Evolutionary conservation across 257 asterid genomes (phyloP), one percentile per base, ranked within the genome.

Genomic region (Solanum bukasovii): DNA sequence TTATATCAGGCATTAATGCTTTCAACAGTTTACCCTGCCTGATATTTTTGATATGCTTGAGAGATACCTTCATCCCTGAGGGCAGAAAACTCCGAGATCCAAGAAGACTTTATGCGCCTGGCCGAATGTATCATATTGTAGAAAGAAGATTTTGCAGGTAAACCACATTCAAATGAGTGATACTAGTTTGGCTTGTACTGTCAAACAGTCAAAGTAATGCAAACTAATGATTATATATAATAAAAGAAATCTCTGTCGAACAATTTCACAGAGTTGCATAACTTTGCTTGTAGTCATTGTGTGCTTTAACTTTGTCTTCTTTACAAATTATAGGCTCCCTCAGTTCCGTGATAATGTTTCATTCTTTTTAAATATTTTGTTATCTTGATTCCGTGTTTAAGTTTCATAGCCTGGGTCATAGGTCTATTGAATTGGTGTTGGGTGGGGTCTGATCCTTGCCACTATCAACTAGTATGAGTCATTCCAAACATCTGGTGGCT

Each of bases 81-180:
- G 95, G 93, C 92, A 94, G 94, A 92, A 96, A 92, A 98, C 96
- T 97, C 68, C 93, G 92, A 89, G 99, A 97, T 91, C 98, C 99
- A 20, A 94, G 98, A 90, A 96, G 99, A 71, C 93, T 97, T 59
- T 97, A 97, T 87, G 99, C 98, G 20, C 98, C 99, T 33, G 99
- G 99, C 82, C 99, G 99, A 12, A 98, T 97, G 82, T 96, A 97
- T 87, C 99, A 97, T 93, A 93, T 97, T 88, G 92, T 97, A 38
- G 98, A 92, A 52, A 91, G 99, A 89, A 96, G 91, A 88, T 96
- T 98, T 87, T 96, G 96, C 98, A 96, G 99, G 99, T 95, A 93
- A 87, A 83, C 81, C 82, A 68, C 68, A 65, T 38, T 25, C 67
- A 25, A 29, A 46, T 49, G 70, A 82, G 70, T 18, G 42, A 9